These are phyloP conservation scores for Schizosaccharomyces versatilis DNA, from an alignment of 1,139 yeast species.

Conservation along the genomic window DNA sequence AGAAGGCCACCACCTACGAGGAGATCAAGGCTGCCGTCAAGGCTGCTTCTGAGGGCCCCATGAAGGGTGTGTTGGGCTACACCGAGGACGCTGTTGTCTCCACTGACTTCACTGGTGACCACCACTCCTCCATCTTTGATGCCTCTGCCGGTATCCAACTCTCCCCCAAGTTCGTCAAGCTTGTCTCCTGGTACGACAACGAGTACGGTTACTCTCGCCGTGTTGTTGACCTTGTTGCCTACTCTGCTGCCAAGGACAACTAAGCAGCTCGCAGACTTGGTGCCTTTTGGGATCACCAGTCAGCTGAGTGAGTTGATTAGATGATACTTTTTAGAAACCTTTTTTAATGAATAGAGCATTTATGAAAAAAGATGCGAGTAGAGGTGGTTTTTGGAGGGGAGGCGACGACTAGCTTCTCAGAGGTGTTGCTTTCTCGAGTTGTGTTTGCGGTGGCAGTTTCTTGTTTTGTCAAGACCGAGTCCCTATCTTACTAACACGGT, in stretches of 20 bases:
- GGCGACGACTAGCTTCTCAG: too few relatives aligned
- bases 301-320: too few relatives aligned
- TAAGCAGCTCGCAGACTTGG: not conserved
- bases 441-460: too few relatives aligned
- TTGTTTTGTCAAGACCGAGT: too few relatives aligned
- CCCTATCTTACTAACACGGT: too few relatives aligned
- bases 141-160: slow-evolving; percentile 68
- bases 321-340: too few relatives aligned
- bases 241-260: slow-evolving; percentile 28
- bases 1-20: slow-evolving; percentile 48
- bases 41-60: slow-evolving; percentile 43
- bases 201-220: slow-evolving; percentile 85
- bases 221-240: slow-evolving; percentile 64
- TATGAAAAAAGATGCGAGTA: too few relatives aligned
- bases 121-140: slow-evolving; percentile 64
- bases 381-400: too few relatives aligned
- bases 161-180: slow-evolving; percentile 65
- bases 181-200: slow-evolving; percentile 76
- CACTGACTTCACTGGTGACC: slow-evolving; percentile 58
- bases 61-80: slow-evolving; percentile 62
- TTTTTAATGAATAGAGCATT: too few relatives aligned
- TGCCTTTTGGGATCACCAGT: too few relatives aligned
- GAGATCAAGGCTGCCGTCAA: slow-evolving; percentile 53
- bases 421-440: too few relatives aligned
- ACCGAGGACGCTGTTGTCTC: slow-evolving; percentile 76